Evolutionary conservation across 192 early-diverging fungal species (phyloP).

Genomic region (Rhizophagus prolifer): DNA sequence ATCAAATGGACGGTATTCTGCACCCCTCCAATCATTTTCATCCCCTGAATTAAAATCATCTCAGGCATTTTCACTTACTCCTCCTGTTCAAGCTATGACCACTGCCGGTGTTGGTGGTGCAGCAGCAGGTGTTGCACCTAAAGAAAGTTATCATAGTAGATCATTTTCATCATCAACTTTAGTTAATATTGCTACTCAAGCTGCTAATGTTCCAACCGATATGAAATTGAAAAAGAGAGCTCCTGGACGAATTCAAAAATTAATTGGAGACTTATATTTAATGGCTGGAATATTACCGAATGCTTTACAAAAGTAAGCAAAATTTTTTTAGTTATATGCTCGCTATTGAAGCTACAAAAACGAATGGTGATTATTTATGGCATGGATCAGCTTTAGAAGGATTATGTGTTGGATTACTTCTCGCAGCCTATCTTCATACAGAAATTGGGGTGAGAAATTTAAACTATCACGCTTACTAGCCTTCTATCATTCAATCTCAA

Average conservation of each 20-base stretch:
- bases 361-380: constrained; percentile 73
- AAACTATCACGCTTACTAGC: background rate
- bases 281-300: constrained; percentile 70
- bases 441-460: constrained; percentile 56
- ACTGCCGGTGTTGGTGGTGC: constrained; percentile 35
- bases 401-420: constrained; percentile 57
- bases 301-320: constrained; percentile 59
- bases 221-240: constrained; percentile 59
- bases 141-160: constrained; percentile 36
- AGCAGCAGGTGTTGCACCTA: constrained; percentile 19
- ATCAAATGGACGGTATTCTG: constrained; percentile 27
- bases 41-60: constrained; percentile 36
- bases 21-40: constrained; percentile 6
- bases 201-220: constrained; percentile 36
- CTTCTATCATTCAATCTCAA: constrained; percentile 21
- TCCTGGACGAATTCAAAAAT: constrained; percentile 68
- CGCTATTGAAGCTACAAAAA: constrained; percentile 68
- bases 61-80: constrained; percentile 35
- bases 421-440: constrained; percentile 59
- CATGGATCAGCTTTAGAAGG: constrained; percentile 73
- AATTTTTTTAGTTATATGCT: constrained; percentile 51
- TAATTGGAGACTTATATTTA: constrained; percentile 73
- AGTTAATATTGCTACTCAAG: constrained; percentile 17
- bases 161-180: constrained; percentile 42
- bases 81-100: constrained; percentile 48